Evolutionary conservation across 352 stramenopile species (phyloP).

Genomic region (Globisporangium cystogenes): DNA sequence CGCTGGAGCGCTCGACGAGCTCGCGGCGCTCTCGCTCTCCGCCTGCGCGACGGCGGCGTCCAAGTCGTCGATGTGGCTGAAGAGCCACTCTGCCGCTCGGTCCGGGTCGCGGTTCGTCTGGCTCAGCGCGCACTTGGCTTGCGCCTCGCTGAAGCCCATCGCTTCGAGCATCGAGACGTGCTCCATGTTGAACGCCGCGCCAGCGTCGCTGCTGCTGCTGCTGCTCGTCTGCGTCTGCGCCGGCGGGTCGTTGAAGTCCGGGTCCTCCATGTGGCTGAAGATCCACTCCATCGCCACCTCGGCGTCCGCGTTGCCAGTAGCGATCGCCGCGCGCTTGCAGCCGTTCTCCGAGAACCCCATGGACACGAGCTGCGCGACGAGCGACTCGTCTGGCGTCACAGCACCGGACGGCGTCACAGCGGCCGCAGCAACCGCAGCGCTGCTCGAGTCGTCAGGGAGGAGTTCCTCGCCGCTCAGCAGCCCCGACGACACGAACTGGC

Average conservation of each 20-base stretch:
- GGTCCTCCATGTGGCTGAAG: slow-evolving; percentile 97
- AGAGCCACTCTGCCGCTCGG: slow-evolving; percentile 97
- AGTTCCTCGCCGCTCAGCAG: slow-evolving; percentile 85
- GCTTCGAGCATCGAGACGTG: slow-evolving; percentile 56
- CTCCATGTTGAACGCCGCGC: slow-evolving; percentile 76
- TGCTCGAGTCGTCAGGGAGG: slow-evolving; percentile 61
- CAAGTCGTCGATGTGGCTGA: slow-evolving; percentile 96
- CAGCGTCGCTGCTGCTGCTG: slow-evolving; percentile 3
- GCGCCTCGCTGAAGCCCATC: slow-evolving; percentile 88
- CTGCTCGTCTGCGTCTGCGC: slow-evolving; percentile 2
- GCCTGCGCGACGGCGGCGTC: slow-evolving; percentile 84
- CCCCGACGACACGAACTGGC: slow-evolving; percentile 76
- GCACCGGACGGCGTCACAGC: slow-evolving; percentile 4
- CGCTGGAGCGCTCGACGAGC: slow-evolving; percentile 8
- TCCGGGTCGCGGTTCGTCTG: slow-evolving; percentile 91
- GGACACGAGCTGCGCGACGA: slow-evolving; percentile 94
- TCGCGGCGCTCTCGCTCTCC: slow-evolving; percentile 13
- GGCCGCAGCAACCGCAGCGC: slow-evolving; percentile 12
- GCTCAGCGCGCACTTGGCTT: slow-evolving; percentile 91
- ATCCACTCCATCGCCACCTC: slow-evolving; percentile 98
- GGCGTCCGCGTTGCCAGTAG: slow-evolving; percentile 85
- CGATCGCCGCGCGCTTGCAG: slow-evolving; percentile 94
- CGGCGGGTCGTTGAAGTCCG: slow-evolving; percentile 96
- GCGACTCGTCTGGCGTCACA: slow-evolving; percentile 81
- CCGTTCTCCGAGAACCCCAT: slow-evolving; percentile 99